phyloP scores from a whole-genome alignment of 805 yeast genomes.

The Zygotorulaspora sp. region DNA sequence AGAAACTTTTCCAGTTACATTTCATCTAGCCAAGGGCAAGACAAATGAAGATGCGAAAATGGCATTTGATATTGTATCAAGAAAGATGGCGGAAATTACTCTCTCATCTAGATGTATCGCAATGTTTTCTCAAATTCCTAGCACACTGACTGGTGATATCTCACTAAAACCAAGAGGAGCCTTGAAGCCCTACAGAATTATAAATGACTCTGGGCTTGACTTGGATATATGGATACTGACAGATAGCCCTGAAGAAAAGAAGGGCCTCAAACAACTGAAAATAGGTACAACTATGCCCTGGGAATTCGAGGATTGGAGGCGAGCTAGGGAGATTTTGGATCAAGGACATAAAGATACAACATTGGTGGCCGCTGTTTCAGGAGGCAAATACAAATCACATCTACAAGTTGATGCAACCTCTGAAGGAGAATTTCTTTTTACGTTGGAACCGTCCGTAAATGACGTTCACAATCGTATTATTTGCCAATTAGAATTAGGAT shows the following conservation, averaged over 20 bases:
- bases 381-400: constrained; percentile 51
- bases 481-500: constrained; percentile 64
- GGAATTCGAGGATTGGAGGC: constrained; percentile 94
- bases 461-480: constrained; percentile 70
- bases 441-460: constrained; percentile 55
- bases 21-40: constrained; percentile 54
- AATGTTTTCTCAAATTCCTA: constrained; percentile 62
- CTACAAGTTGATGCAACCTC: constrained; percentile 60
- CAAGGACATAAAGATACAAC: constrained; percentile 57
- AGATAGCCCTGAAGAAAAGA: constrained; percentile 30
- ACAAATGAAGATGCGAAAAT: constrained; percentile 44
- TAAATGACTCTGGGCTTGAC: constrained; percentile 81
- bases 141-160: constrained; percentile 50
- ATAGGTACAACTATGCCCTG: constrained; percentile 60
- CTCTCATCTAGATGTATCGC: constrained; percentile 79
- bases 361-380: constrained; percentile 58
- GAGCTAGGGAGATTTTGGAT: constrained; percentile 71
- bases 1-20: constrained; percentile 79
- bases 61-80: constrained; percentile 65
- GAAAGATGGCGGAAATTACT: constrained; percentile 72
- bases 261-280: constrained; percentile 36
- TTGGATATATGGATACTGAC: constrained; percentile 78
- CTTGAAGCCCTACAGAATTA: constrained; percentile 73
- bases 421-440: constrained; percentile 78
- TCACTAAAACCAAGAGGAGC: constrained; percentile 65